These are phyloP conservation scores for Sphagnum fallax DNA, from an alignment of 228 moss, liverwort and hornwort genomes.

Conservation along the genomic window DNA sequence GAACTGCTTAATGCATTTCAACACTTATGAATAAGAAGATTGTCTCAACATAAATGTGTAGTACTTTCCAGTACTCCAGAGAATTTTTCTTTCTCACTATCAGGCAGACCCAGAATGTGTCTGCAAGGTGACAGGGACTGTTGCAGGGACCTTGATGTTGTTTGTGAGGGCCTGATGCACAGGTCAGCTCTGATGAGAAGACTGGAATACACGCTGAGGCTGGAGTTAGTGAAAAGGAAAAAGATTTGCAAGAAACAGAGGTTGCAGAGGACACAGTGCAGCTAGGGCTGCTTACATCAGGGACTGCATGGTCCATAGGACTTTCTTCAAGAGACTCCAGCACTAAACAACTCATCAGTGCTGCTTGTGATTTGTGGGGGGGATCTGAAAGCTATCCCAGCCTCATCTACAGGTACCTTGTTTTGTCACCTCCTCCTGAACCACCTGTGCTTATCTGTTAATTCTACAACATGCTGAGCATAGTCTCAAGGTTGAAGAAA, in stretches of 20 bases:
- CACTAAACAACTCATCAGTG: constrained; percentile 54
- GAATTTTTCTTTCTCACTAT: neutral
- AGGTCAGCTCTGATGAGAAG: neutral
- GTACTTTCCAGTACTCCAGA: neutral
- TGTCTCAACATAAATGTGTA: no score
- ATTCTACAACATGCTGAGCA: neutral
- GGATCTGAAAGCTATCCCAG: constrained; percentile 50
- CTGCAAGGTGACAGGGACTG: no score
- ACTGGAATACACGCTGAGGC: neutral
- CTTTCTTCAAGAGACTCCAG: constrained; percentile 62
- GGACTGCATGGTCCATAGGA: constrained; percentile 79
- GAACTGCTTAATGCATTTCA: no score
- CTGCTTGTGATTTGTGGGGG: constrained; percentile 63
- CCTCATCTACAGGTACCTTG: constrained; percentile 70
- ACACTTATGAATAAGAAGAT: no score
- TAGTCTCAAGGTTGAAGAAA: neutral
- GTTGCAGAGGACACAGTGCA: constrained; percentile 20
- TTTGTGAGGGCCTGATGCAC: no score
- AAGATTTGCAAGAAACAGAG: neutral
- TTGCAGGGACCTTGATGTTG: no score
- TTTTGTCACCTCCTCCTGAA: neutral
- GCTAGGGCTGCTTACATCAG: constrained; percentile 49
- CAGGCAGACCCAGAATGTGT: neutral
- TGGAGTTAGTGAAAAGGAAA: constrained; percentile 13
- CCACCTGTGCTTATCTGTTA: neutral